Conservation (phyloP, 805 yeast genomes). For the Saccharomycopsis sp. region DNA sequence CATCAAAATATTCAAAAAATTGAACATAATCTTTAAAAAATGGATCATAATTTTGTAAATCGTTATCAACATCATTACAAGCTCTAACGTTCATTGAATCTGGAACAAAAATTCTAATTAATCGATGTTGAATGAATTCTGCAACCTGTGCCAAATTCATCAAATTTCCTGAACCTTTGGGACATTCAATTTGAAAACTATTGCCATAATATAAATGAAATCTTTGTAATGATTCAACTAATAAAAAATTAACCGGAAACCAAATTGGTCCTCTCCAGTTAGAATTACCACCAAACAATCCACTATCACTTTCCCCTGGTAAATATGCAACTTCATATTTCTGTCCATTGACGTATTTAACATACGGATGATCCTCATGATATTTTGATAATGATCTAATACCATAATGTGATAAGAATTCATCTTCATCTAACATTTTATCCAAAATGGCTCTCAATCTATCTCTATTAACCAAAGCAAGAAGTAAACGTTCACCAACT, state of each 20-base stretch:
- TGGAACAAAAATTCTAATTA: slow-evolving; percentile 66
- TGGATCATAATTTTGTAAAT: slow-evolving; percentile 33
- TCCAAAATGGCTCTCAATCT: slow-evolving; percentile 64
- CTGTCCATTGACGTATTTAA: slow-evolving; percentile 73
- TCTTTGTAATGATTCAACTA: slow-evolving; percentile 80
- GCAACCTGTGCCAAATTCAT: slow-evolving; percentile 83
- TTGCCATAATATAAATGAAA: slow-evolving; percentile 85
- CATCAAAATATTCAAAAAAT: slow-evolving; percentile 85
- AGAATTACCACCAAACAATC: slow-evolving; percentile 92
- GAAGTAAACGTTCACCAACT: slow-evolving; percentile 67
- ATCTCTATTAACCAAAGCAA: slow-evolving; percentile 74
- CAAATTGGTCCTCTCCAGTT: slow-evolving; percentile 98
- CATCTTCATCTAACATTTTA: slow-evolving; percentile 77
- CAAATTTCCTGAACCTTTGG: slow-evolving; percentile 68
- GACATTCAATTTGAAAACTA: slow-evolving; percentile 76
- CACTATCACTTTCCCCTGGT: slow-evolving; percentile 85
- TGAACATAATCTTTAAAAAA: slow-evolving; percentile 66
- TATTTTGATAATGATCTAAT: slow-evolving; percentile 79
- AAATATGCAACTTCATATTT: slow-evolving; percentile 62
- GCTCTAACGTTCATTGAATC: slow-evolving; percentile 59
- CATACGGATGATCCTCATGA: slow-evolving; percentile 77
- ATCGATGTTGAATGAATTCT: slow-evolving; percentile 77
- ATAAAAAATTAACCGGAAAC: slow-evolving; percentile 84
- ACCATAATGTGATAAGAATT: slow-evolving; percentile 77
- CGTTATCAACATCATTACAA: slow-evolving; percentile 58